A percentile compares a stretch with the other conserved stretches of the same genome.
Conservation (phyloP, 73 alveolate species). For the Paramecium biaurelia region DNA sequence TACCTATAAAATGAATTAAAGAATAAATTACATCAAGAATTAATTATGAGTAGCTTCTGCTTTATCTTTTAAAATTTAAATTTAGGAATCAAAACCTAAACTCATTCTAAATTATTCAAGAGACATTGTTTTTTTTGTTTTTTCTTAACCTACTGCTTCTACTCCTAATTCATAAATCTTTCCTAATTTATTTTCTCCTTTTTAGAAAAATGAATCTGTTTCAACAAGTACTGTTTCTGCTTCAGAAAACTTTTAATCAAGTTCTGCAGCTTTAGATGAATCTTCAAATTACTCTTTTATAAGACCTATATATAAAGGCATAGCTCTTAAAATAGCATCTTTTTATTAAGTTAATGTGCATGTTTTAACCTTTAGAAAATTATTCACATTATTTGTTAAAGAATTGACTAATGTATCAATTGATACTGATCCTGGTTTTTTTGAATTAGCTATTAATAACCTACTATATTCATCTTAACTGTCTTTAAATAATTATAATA, state of each 20-base stretch:
- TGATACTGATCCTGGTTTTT: conserved; percentile 24
- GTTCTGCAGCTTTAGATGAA: conserved; percentile 26
- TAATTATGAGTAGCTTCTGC: not conserved
- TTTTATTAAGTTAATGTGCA: not conserved
- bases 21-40: not conserved
- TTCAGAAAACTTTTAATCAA: not conserved
- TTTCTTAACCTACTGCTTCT: conserved; percentile 10
- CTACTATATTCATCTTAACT: not conserved
- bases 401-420: not conserved
- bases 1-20: not conserved
- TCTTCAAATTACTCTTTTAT: conserved; percentile 31
- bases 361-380: not conserved
- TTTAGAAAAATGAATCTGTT: not conserved
- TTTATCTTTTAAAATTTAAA: not conserved
- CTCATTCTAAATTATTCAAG: not conserved
- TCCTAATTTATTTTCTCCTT: not conserved
- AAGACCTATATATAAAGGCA: not conserved
- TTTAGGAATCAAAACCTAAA: conserved; percentile 43
- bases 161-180: conserved; percentile 3
- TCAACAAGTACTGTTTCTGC: not conserved
- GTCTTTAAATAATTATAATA: not conserved
- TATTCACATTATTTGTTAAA: not conserved
- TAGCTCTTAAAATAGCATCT: not conserved
- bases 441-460: not conserved
- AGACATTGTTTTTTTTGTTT: not conserved